Conservation (phyloP, 2,329 filamentous ascomycete genomes). For the Drechslerella dactyloides region DNA sequence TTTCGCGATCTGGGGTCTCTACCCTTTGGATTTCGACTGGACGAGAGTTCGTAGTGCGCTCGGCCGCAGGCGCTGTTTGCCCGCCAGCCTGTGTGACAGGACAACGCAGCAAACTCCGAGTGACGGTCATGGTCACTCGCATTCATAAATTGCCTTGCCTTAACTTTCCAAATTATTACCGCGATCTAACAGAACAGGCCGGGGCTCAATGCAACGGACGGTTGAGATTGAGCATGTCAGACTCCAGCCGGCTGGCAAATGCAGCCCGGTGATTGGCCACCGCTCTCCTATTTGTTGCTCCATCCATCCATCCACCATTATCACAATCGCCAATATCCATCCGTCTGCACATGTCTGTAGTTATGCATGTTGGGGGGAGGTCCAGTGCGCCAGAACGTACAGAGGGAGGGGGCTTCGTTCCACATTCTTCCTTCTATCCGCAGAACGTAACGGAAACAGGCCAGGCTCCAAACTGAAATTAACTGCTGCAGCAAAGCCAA, state of each 20-base stretch:
- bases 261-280: not conserved
- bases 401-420: constrained; percentile 25
- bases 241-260: not conserved
- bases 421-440: constrained; percentile 48
- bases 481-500: constrained; percentile 23
- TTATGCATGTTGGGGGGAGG: constrained; percentile 21
- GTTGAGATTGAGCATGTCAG: not conserved
- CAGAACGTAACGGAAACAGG: constrained; percentile 41
- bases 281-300: constrained; percentile 9
- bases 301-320: not conserved
- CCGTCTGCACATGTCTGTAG: not conserved
- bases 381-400: too few species aligned
- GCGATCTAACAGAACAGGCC: constrained; percentile 4
- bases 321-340: not conserved
- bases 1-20: too few species aligned
- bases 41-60: too few species aligned
- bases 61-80: too few species aligned
- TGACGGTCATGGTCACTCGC: not conserved
- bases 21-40: too few species aligned
- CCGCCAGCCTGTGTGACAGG: constrained; percentile 50
- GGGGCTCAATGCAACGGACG: not conserved
- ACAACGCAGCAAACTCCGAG: constrained; percentile 26
- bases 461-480: constrained; percentile 49
- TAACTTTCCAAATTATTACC: not conserved
- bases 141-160: not conserved